A percentile compares a stretch with the other conserved stretches of the same genome.
These are phyloP conservation scores for Fusarium pininemorale DNA, from an alignment of 2,329 filamentous ascomycete genomes.

Conservation along the genomic window DNA sequence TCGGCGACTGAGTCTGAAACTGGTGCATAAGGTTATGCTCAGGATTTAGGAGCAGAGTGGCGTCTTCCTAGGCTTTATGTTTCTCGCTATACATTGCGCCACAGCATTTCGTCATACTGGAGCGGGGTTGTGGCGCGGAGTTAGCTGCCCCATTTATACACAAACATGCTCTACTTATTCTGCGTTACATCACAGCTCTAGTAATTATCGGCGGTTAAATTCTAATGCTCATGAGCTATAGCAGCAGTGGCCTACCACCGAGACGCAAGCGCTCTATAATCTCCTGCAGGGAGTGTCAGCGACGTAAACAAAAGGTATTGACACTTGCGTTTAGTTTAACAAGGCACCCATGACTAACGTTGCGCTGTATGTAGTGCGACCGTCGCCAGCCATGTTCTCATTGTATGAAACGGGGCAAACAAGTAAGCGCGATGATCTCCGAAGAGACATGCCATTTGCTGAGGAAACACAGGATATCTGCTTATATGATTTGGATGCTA, in stretches of 20 bases:
- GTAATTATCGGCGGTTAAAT: background rate
- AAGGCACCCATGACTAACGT: background rate
- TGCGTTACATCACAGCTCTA: background rate
- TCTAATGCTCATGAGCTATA: background rate
- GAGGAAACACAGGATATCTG: fast-evolving
- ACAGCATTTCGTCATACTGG: background rate
- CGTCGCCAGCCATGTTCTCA: background rate
- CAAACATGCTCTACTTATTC: background rate
- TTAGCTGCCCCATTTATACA: background rate
- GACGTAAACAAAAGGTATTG: background rate
- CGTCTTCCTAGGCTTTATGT: too few species aligned
- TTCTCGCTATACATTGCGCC: background rate
- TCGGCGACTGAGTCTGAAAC: too few species aligned
- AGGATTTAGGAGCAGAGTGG: too few species aligned
- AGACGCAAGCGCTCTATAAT: background rate
- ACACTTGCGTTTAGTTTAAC: fast-evolving
- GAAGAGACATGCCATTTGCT: fast-evolving
- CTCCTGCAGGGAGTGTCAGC: background rate
- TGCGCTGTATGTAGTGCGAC: background rate
- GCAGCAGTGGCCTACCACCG: background rate
- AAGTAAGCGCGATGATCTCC: background rate
- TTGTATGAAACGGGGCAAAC: background rate
- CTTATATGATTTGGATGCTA: background rate
- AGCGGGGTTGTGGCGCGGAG: background rate
- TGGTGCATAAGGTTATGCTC: too few species aligned